phyloP scores from a whole-genome alignment of 768 basidiomycete species.

The Dentipellis fragilis region DNA sequence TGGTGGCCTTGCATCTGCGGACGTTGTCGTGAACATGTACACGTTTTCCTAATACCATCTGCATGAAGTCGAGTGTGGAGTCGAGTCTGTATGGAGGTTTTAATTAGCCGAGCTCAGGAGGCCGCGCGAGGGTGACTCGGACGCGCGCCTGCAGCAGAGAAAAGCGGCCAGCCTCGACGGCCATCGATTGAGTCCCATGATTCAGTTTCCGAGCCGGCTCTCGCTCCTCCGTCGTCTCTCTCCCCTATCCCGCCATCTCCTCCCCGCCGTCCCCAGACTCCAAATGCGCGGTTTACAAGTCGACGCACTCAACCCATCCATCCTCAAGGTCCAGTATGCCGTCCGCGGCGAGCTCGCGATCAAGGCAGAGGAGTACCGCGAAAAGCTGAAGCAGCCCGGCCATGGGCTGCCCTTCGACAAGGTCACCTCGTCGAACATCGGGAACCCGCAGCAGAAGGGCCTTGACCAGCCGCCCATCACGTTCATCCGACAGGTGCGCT shows the following conservation, averaged over 20 bases:
- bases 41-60: background rate
- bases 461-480: conserved; percentile 91
- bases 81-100: too few relatives aligned
- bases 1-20: conserved; percentile 45
- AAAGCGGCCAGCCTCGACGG: too few relatives aligned
- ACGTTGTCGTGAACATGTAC: background rate
- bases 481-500: conserved; percentile 76
- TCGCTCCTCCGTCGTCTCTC: background rate
- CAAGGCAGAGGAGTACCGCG: conserved; percentile 78
- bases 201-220: background rate
- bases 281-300: conserved; percentile 40
- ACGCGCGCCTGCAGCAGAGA: background rate
- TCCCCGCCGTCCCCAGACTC: background rate
- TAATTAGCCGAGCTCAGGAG: conserved; percentile 8
- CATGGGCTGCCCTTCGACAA: conserved; percentile 73
- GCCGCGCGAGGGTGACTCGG: background rate
- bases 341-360: conserved; percentile 96
- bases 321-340: conserved; percentile 89
- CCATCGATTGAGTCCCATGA: background rate
- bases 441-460: conserved; percentile 94
- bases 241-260: background rate
- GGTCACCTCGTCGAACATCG: conserved; percentile 93
- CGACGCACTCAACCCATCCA: conserved; percentile 71
- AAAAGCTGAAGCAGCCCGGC: conserved; percentile 46
- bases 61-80: background rate